Base-by-base conservation (phyloP, 2,329 filamentous ascomycete species). In the Pezicula rhizophila region DNA sequence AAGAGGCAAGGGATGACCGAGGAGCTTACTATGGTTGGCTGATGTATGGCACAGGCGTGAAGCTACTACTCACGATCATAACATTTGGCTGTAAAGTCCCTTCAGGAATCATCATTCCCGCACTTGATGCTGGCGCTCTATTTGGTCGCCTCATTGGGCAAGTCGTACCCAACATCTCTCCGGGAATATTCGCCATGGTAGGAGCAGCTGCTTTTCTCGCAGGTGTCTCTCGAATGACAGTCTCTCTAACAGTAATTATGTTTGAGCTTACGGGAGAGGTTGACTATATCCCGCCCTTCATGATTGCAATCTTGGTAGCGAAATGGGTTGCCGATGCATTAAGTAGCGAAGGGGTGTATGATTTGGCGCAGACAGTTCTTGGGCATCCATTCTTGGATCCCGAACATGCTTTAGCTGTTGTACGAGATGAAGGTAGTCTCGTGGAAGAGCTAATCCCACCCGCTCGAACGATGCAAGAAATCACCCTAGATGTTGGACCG, bases 21-120 rank as follows among this genome's bases (percentile, higher is more conserved):
- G 63, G 64, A 51, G 39, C 45, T 4, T 81, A 80, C 52, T 67
- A 77, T 43, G 69, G 67, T 28, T 79, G 68, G 66, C 67, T 82
- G 4, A 56, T 73, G 5, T 73, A 78, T 54, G 78, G 77, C 3
- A 76, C 74, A 1, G 52, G 78, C 2, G 69, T 73, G 17, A 81
- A 82, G 60, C 68, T 81, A 2, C 52, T 78, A 14, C 68, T 81
- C 8, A 81, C 75, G 1, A 78, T 73, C 52, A 71, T 81, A 35
- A 81, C 78, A 0, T 80, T 80, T 53, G 78, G 79, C 12, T 73
- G 74, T 62, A 81, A 81, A 64, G 77, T 82, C 1, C 78, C 79
- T 1, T 77, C 74, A 0, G 79, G 79, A 1, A 75, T 82, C 49
- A 82, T 82, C 60, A 80, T 82, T 45, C 79, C 79, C 0, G 73